phyloP scores from a whole-genome alignment of 2,329 filamentous ascomycete genomes.

The Lasiodiplodia theobromae region DNA sequence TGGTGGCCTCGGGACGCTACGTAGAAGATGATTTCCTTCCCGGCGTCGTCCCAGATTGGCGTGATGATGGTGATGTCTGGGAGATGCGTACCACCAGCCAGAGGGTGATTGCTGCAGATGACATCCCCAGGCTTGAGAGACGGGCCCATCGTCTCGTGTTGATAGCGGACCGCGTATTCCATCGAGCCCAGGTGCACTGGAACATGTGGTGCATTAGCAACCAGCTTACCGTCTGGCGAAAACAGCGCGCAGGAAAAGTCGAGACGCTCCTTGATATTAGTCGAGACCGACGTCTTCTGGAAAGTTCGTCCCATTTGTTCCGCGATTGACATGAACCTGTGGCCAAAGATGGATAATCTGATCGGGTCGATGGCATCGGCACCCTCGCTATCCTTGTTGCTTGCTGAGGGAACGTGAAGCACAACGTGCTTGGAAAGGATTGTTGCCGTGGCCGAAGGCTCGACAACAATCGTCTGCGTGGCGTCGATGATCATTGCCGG shows the following conservation, averaged over 20 bases:
- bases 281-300: conserved; percentile 63
- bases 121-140: conserved; percentile 51
- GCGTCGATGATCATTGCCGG: conserved; percentile 48
- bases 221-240: conserved; percentile 50
- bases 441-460: conserved; percentile 39
- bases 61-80: conserved; percentile 54
- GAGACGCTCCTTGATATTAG: conserved; percentile 54
- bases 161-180: conserved; percentile 51
- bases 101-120: conserved; percentile 51
- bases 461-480: conserved; percentile 56
- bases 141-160: conserved; percentile 45
- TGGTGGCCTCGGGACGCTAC: conserved; percentile 51
- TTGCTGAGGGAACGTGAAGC: conserved; percentile 43
- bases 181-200: conserved; percentile 54
- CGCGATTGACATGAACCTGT: conserved; percentile 66
- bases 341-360: conserved; percentile 61
- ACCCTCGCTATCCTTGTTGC: conserved; percentile 41
- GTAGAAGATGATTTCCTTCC: conserved; percentile 46
- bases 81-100: conserved; percentile 50
- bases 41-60: conserved; percentile 45
- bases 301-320: conserved; percentile 66
- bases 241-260: conserved; percentile 56
- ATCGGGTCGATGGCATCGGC: conserved; percentile 54
- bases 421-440: conserved; percentile 47
- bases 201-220: conserved; percentile 53